Base-by-base conservation (phyloP, 129 eudicot species). In the Silybum marianum region DNA sequence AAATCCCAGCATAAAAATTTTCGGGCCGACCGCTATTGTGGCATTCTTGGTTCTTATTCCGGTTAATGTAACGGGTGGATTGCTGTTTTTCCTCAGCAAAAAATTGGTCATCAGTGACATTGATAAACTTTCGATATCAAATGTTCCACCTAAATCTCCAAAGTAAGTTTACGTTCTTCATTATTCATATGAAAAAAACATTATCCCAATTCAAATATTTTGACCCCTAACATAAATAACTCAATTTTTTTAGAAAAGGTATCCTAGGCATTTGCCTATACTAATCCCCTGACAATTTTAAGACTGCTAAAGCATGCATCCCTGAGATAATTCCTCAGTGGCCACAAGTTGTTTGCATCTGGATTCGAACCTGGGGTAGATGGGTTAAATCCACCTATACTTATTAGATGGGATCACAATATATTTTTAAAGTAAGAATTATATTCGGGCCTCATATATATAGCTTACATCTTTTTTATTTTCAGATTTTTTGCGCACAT, bases 401-500 rank as follows among this genome's bases (percentile, higher is more conserved):
- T 54, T 54, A 34, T 54, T 54, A 54, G 9, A 18, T 22, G 23
- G 65, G 18, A 54, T 18, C 23, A 54, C 65, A 19, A 6, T 44
- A 46, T 67, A 69, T 69, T 65, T 78, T 65, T 78, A 13, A 16
- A 30, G 21, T 69, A 32, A 9, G 6, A 70, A 26, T 30, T 48
- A 79, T 70, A 19, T 32, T n/a, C 1, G 4, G 54, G 85, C 69
- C 22, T 74, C 75, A 76, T 65, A 24, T 65, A 24, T 26, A 26
- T 26, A 26, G n/a, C 18, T 80, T 54, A 13, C 36, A n/a, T 71
- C 4, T 32, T 44, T 78, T 46, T 75, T 4, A 74, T 75, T 83
- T 75, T 44, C 90, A 89, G 93, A 80, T 82, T 89, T 82, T 89
- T 88, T 85, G 80, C 87, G 58, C 93, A 89, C 83, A 68, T 89